Conservation (phyloP, 768 basidiomycete species). For the Pholiota conissans region DNA sequence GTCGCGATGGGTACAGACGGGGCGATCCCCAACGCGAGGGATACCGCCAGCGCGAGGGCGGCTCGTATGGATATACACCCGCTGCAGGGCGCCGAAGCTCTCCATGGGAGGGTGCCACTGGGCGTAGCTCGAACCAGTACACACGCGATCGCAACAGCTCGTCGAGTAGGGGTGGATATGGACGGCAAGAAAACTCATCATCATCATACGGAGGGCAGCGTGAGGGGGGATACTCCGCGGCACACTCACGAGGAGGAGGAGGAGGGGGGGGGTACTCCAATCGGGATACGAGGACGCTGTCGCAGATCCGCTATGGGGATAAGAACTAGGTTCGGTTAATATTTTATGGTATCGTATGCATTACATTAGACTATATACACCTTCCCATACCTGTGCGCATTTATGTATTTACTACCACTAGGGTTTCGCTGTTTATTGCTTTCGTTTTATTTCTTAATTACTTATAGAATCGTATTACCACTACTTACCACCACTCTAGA, state of each 20-base stretch:
- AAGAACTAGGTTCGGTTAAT: background rate
- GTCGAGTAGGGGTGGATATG: background rate
- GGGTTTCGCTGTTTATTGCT: background rate
- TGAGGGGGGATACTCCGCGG: background rate
- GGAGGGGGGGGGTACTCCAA: too few relatives aligned
- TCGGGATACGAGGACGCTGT: background rate
- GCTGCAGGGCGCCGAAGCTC: background rate
- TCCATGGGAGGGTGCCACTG: conserved; percentile 2
- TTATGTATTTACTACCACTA: background rate
- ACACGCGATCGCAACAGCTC: background rate
- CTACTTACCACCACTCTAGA: background rate
- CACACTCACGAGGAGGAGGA: too few relatives aligned
- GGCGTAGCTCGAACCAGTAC: background rate
- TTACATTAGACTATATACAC: background rate
- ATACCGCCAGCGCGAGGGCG: background rate
- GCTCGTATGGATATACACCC: background rate
- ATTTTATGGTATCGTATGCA: background rate
- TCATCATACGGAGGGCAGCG: background rate
- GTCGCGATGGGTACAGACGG: background rate
- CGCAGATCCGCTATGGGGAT: background rate
- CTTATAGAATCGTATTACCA: background rate
- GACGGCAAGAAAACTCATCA: background rate
- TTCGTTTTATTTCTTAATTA: background rate
- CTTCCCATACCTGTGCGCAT: background rate
- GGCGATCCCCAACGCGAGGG: conserved; percentile 1